Evolutionary conservation across 495 filamentous ascomycete genomes (phyloP), one percentile per base, ranked within the genome.

Genomic region (Aspergillus biplanus): DNA sequence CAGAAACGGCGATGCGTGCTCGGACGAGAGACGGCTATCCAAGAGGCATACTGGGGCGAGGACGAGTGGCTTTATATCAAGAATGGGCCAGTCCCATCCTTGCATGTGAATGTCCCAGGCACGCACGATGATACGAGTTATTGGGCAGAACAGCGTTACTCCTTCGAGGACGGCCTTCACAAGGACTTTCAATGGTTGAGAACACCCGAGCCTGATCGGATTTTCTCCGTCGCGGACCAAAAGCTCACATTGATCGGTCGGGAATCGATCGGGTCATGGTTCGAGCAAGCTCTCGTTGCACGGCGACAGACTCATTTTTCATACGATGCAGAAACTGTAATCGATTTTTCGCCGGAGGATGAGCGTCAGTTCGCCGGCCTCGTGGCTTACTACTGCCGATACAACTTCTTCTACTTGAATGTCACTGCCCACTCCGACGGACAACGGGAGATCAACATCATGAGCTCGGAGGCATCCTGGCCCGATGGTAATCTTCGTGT

Each of bases 211-310:
- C 21, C 60, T 15, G n/a, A 49, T 6, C 60, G 60, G 18, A 62
- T 62, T 4, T 62, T 62, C 37, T 49, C 52, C 0, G 44, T 56
- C n/a, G 60, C 7, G 6, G 39, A 56, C 18, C 37, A 39, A 6
- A 33, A 8, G 7, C 52, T 62, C 21, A 34, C 37, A 3, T 39
- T 62, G 31, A 48, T 62, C 31, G 60, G 60, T n/a, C 60, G 60
- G 8, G 60, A 62, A 31, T 62, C 60, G n/a, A 62, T 62, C 16
- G 60, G 60, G n/a, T 62, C 60, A n/a, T 62, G 60, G 60, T 62
- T 62, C 42, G 60, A 62, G 52, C 60, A 62, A 42, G 60, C 60
- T 11, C 48, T 62, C 12, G 60, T 62, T 13, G 60, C 60, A 3
- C 50, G 60, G 31, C 60, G 60, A 6, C 60, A 62, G 52, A 62